phyloP scores from a whole-genome alignment of 257 asterid species.

The Solanum neorickii region DNA sequence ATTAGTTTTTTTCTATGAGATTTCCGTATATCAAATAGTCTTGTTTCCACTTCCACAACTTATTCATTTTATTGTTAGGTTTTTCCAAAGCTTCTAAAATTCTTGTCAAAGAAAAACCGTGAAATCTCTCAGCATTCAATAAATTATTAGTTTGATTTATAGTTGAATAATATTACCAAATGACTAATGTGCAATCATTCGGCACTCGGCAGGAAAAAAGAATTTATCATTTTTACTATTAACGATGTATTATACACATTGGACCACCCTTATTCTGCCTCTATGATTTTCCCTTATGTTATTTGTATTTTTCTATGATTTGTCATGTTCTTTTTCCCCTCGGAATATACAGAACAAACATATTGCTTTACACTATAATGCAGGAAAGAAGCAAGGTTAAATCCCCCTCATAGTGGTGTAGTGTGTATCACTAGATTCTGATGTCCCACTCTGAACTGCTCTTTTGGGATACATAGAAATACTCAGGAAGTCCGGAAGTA shows the following conservation, averaged over 20 bases:
- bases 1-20: neutral
- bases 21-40: neutral
- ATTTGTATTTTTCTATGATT: neutral
- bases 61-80: neutral
- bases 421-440: neutral
- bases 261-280: neutral
- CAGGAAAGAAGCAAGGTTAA: neutral
- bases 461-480: neutral
- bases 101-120: neutral
- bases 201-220: neutral
- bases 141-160: neutral
- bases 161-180: neutral
- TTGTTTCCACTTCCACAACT: neutral
- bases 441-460: too few species aligned
- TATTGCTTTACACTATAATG: neutral
- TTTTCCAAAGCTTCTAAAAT: neutral
- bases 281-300: neutral
- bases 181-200: neutral
- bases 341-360: neutral
- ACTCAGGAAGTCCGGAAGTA: neutral
- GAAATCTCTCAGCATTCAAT: neutral
- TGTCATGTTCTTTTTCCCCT: neutral
- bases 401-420: neutral
- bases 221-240: neutral
- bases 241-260: neutral